Evolutionary conservation across 345 rosid genomes (phyloP).

Genomic region (Streptanthus diversifolius): DNA sequence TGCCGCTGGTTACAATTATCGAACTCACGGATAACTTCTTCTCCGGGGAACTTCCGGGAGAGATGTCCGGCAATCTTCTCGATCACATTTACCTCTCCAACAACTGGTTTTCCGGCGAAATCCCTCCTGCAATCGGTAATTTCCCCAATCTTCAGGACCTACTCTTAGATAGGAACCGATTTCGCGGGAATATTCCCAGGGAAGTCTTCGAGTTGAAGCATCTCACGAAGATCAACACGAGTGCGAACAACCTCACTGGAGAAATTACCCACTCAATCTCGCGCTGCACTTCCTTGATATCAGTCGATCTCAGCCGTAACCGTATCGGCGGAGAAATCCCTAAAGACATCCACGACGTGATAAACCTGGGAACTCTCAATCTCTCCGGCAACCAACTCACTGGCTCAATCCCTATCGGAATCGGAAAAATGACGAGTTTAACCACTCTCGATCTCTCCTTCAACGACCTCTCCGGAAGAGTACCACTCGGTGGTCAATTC

Average conservation of each 20-base stretch:
- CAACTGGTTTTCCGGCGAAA: slow-evolving; percentile 58
- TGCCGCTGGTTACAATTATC: slow-evolving; percentile 43
- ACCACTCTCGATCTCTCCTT: slow-evolving; percentile 70
- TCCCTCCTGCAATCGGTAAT: slow-evolving; percentile 64
- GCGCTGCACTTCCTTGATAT: slow-evolving; percentile 42
- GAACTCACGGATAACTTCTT: slow-evolving; percentile 63
- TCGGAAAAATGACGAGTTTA: slow-evolving; percentile 66
- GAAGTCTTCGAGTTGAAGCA: slow-evolving; percentile 49
- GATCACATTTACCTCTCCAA: slow-evolving; percentile 45
- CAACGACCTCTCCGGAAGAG: slow-evolving; percentile 57
- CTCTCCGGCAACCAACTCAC: slow-evolving; percentile 63
- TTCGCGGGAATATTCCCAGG: slow-evolving; percentile 53
- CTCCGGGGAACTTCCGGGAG: slow-evolving; percentile 66
- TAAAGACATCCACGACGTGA: slow-evolving; percentile 38
- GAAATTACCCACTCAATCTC: slow-evolving; percentile 56
- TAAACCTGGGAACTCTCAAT: slow-evolving; percentile 57
- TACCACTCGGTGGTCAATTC: slow-evolving; percentile 77
- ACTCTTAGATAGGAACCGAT: slow-evolving; percentile 47
- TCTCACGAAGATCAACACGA: slow-evolving; percentile 48
- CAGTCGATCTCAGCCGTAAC: slow-evolving; percentile 69
- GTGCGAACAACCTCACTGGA: slow-evolving; percentile 58
- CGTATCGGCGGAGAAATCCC: slow-evolving; percentile 65
- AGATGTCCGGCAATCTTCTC: slow-evolving; percentile 51
- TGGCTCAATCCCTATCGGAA: slow-evolving; percentile 63
- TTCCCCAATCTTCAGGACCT: slow-evolving; percentile 43